phyloP scores from a whole-genome alignment of 2,329 filamentous ascomycete species.

The Madurella mycetomatis region DNA sequence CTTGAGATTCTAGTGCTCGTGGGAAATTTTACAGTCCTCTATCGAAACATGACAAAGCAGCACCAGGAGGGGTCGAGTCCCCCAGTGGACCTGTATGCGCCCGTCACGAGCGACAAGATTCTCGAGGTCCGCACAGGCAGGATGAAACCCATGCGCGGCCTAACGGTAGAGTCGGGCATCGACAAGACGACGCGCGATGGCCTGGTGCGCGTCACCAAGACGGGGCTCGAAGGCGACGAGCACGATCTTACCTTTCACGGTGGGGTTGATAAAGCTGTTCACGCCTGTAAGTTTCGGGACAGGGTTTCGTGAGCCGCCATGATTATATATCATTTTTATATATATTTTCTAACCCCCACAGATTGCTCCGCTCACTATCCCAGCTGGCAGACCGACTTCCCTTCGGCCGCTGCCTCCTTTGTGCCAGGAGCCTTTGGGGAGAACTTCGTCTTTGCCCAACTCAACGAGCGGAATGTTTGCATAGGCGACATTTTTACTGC shows the following conservation, averaged over 20 bases:
- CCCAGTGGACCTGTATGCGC: constrained; percentile 36
- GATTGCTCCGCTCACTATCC: constrained; percentile 59
- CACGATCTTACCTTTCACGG: constrained; percentile 60
- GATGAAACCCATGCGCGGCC: constrained; percentile 50
- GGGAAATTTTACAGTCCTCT: background rate
- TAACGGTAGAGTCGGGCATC: constrained; percentile 52
- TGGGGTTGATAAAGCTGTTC: constrained; percentile 59
- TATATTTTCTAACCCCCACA: constrained; percentile 16
- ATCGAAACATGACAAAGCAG: constrained; percentile 2
- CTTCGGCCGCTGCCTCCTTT: constrained; percentile 47
- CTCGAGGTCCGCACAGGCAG: constrained; percentile 54
- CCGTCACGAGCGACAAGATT: constrained; percentile 46
- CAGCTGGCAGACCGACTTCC: constrained; percentile 50
- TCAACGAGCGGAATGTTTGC: constrained; percentile 62
- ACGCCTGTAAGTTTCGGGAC: constrained; percentile 43
- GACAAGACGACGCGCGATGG: constrained; percentile 45
- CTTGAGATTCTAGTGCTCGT: background rate
- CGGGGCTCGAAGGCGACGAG: constrained; percentile 56
- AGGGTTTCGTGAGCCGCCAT: too few species aligned
- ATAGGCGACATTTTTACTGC: constrained; percentile 56
- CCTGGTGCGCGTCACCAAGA: constrained; percentile 41
- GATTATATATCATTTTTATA: too few species aligned
- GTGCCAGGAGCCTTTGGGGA: constrained; percentile 59
- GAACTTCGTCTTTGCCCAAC: constrained; percentile 53
- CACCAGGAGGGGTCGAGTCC: constrained; percentile 3